Conservation (phyloP, 345 rosid genomes). For the Lepidium aucheri region DNA sequence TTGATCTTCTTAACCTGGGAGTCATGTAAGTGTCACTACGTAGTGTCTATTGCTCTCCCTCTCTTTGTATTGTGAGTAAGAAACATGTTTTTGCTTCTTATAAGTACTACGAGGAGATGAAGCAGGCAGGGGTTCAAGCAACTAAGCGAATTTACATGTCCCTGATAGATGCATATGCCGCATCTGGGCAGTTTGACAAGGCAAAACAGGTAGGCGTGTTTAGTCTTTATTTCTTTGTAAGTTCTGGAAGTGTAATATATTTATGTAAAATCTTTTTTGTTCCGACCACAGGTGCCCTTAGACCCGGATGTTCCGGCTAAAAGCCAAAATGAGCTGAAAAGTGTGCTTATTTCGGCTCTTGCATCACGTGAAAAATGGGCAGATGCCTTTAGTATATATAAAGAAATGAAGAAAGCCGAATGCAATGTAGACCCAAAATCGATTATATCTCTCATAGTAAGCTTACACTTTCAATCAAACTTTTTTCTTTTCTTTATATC, state of each 20-base stretch:
- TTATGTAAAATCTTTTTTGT: neutral
- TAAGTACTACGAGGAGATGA: slow-evolving; percentile 54
- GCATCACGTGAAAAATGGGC: slow-evolving; percentile 51
- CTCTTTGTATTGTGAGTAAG: neutral
- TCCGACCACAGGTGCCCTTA: slow-evolving; percentile 41
- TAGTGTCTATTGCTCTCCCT: neutral
- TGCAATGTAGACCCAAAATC: slow-evolving; percentile 51
- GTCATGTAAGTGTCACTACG: neutral
- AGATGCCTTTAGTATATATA: slow-evolving; percentile 58
- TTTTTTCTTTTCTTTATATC: neutral
- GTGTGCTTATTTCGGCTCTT: slow-evolving; percentile 57
- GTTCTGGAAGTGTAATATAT: neutral
- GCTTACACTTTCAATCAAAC: slow-evolving; percentile 20
- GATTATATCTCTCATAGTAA: slow-evolving; percentile 60
- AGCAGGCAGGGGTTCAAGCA: slow-evolving; percentile 29
- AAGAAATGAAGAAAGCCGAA: slow-evolving; percentile 57
- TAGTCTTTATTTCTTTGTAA: neutral
- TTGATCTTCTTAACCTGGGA: neutral
- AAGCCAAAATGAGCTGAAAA: slow-evolving; percentile 49
- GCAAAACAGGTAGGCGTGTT: slow-evolving; percentile 65
- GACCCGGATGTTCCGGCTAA: slow-evolving; percentile 38
- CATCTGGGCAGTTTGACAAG: slow-evolving; percentile 66
- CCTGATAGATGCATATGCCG: slow-evolving; percentile 65
- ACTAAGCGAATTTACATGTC: slow-evolving; percentile 63
- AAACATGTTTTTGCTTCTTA: slow-evolving; percentile 1